Conservation (phyloP, 768 basidiomycete species). For the Psilocybe tampanensis region DNA sequence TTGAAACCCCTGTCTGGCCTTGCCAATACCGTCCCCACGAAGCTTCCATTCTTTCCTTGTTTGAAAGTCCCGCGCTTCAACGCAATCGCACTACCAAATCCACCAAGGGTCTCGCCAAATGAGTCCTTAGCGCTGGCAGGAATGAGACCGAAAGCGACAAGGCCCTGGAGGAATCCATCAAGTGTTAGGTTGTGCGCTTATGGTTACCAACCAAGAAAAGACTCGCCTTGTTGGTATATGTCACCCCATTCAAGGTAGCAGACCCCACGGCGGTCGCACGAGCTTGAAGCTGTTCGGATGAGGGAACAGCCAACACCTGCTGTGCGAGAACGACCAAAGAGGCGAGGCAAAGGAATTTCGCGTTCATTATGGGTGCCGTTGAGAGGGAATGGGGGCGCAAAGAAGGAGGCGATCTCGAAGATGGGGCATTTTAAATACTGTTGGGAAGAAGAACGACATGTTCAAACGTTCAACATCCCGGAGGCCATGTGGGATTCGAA, state of each 20-base stretch:
- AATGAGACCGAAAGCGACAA: constrained; percentile 65
- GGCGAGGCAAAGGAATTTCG: neutral
- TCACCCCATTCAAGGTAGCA: constrained; percentile 38
- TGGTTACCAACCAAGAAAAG: neutral
- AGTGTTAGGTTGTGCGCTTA: no score
- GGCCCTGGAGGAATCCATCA: constrained; percentile 36
- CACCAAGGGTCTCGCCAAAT: constrained; percentile 61
- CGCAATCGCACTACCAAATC: constrained; percentile 63
- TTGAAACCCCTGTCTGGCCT: constrained; percentile 67
- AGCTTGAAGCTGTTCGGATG: neutral
- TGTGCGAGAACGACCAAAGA: neutral
- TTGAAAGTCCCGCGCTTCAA: constrained; percentile 37
- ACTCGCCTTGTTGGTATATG: constrained; percentile 45
- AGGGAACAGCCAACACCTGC: neutral
- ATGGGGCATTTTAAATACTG: no score
- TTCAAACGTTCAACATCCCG: no score
- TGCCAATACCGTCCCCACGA: constrained; percentile 51
- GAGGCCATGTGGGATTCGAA: no score
- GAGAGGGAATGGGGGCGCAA: neutral
- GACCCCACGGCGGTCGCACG: constrained; percentile 11
- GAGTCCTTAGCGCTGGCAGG: constrained; percentile 57
- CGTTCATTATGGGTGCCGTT: neutral
- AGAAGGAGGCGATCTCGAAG: no score
- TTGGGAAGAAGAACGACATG: no score
- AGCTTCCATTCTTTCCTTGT: constrained; percentile 34